Conservation (phyloP, 2,329 filamentous ascomycete species). For the Fusarium chuoi region DNA sequence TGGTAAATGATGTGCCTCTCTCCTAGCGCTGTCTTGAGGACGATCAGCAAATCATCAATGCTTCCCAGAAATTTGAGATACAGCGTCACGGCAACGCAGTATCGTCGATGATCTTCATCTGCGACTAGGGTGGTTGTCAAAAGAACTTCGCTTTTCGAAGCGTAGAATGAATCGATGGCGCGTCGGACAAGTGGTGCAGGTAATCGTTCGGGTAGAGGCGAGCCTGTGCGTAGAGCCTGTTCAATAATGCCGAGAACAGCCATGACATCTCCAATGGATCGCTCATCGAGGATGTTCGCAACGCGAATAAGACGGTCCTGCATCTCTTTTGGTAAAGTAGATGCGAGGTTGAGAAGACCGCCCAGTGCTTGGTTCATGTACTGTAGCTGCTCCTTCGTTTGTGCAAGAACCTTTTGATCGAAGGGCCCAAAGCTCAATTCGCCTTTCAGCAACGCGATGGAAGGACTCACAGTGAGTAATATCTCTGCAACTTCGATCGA, state of each 20-base stretch:
- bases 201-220: constrained; percentile 58
- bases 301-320: constrained; percentile 52
- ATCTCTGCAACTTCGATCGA: constrained; percentile 46
- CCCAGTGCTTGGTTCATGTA: constrained; percentile 49
- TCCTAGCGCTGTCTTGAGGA: constrained; percentile 56
- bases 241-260: constrained; percentile 59
- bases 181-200: constrained; percentile 58
- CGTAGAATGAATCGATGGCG: constrained; percentile 44
- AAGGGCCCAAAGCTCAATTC: constrained; percentile 49
- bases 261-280: constrained; percentile 61
- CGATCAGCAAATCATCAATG: constrained; percentile 57
- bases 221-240: constrained; percentile 58
- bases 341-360: constrained; percentile 48
- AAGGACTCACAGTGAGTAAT: constrained; percentile 38
- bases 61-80: constrained; percentile 56
- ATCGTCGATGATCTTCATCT: constrained; percentile 56
- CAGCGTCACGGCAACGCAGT: constrained; percentile 57
- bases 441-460: constrained; percentile 45
- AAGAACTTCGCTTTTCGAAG: constrained; percentile 35
- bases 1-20: constrained; percentile 52
- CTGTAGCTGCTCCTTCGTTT: constrained; percentile 45
- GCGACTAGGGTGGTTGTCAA: constrained; percentile 49
- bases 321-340: constrained; percentile 52
- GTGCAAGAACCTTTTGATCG: constrained; percentile 45
- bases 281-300: constrained; percentile 55